These are phyloP conservation scores for Dianthus caryophyllus DNA, from an alignment of 148 eudicot species.

Conservation along the genomic window DNA sequence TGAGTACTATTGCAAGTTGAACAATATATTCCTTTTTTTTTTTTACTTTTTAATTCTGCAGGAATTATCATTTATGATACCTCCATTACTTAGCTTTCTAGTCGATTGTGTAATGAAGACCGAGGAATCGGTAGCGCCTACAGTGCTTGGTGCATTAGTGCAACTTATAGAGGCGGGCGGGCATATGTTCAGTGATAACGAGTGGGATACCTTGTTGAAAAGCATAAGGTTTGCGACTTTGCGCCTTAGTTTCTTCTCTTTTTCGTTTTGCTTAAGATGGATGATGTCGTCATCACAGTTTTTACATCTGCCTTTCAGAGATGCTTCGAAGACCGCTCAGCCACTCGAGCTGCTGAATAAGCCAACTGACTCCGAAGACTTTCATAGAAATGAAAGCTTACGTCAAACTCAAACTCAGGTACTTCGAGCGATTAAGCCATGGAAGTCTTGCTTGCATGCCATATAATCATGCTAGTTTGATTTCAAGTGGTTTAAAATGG, in stretches of 20 bases:
- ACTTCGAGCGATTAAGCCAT: slow-evolving; percentile 4
- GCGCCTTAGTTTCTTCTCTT: not conserved
- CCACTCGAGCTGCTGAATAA: slow-evolving; percentile 92
- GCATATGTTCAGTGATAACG: slow-evolving; percentile 85
- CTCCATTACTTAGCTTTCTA: slow-evolving; percentile 79
- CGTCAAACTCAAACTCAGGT: slow-evolving; percentile 86
- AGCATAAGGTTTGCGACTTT: slow-evolving; percentile 91
- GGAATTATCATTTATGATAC: slow-evolving; percentile 97
- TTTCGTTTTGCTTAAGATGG: not conserved
- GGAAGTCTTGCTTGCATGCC: slow-evolving; percentile 2
- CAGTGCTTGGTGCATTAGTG: slow-evolving; percentile 90
- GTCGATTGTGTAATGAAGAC: slow-evolving; percentile 93
- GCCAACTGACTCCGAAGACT: slow-evolving; percentile 39
- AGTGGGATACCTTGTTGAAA: slow-evolving; percentile 95
- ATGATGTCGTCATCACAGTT: slow-evolving; percentile 3
- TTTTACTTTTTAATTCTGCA: slow-evolving; percentile 22
- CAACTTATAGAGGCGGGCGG: slow-evolving; percentile 98
- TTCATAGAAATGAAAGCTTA: slow-evolving; percentile 75
- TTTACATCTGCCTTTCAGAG: slow-evolving; percentile 42
- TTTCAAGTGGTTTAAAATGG: not conserved
- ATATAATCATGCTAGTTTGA: not conserved
- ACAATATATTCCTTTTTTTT: not conserved
- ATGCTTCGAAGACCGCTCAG: slow-evolving; percentile 92
- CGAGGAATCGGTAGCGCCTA: slow-evolving; percentile 89
- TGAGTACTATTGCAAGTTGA: not conserved